Percentiles rank a stretch among this genome's conserved stretches.
Evolutionary conservation across 2,329 filamentous ascomycete genomes (phyloP).

Genomic region (Boeremia exigua): DNA sequence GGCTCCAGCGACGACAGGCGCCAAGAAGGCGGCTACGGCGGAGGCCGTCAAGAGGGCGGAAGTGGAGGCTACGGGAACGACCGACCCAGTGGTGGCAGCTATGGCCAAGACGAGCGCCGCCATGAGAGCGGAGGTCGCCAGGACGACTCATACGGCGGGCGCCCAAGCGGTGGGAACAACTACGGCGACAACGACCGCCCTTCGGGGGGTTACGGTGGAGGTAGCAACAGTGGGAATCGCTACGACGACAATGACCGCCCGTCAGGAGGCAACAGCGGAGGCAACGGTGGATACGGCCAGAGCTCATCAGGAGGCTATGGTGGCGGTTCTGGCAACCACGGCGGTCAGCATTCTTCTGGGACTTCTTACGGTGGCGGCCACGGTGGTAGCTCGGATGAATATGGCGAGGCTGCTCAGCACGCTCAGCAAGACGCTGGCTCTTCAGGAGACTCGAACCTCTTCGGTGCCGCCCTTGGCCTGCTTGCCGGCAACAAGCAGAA

Average conservation of each 20-base stretch:
- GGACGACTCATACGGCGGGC: not conserved
- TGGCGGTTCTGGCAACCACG: constrained; percentile 29
- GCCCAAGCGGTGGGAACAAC: not conserved
- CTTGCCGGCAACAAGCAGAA: constrained; percentile 61
- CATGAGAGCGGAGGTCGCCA: not conserved
- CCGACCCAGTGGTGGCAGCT: not conserved
- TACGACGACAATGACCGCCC: constrained; percentile 31
- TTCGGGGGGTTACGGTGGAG: not conserved
- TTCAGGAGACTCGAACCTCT: constrained; percentile 59
- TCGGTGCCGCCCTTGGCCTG: constrained; percentile 62
- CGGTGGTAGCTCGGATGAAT: constrained; percentile 56
- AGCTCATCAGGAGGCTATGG: constrained; percentile 25
- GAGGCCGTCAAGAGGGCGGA: constrained; percentile 14
- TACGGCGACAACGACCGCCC: not conserved
- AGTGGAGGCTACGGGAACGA: not conserved
- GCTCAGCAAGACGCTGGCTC: constrained; percentile 61
- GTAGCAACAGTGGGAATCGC: constrained; percentile 7
- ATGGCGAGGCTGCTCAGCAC: constrained; percentile 60
- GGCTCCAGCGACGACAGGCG: constrained; percentile 18
- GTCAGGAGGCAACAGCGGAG: constrained; percentile 21
- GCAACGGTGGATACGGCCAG: constrained; percentile 22
- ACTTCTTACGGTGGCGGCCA: constrained; percentile 52
- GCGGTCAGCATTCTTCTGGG: constrained; percentile 47
- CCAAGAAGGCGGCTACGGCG: constrained; percentile 14
- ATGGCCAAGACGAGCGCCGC: not conserved